Conservation (phyloP, 805 yeast genomes). For the Middelhovenomyces tepae region DNA sequence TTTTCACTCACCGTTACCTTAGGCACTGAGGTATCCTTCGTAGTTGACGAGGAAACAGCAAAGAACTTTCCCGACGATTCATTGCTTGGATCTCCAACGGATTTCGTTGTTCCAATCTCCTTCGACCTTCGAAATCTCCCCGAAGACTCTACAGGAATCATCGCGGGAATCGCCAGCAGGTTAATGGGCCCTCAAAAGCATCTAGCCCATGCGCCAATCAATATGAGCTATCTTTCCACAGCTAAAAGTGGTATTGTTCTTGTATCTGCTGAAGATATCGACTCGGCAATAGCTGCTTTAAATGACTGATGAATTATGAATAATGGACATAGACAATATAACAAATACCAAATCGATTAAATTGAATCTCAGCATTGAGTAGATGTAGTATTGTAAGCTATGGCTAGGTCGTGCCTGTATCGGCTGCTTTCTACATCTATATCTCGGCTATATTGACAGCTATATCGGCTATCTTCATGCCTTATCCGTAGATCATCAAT, state of each 20-base stretch:
- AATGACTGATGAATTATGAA: no score
- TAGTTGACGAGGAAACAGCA: conserved; percentile 18
- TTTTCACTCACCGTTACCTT: conserved; percentile 24
- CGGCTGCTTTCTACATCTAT: no score
- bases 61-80: conserved; percentile 38
- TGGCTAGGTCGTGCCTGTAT: no score
- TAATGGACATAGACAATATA: no score
- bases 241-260: conserved; percentile 52
- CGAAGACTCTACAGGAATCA: conserved; percentile 54
- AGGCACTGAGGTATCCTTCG: conserved; percentile 22
- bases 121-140: conserved; percentile 48
- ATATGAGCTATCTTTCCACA: conserved; percentile 47
- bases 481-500: no score
- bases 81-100: conserved; percentile 50
- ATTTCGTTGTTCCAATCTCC: conserved; percentile 46
- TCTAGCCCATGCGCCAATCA: conserved; percentile 31
- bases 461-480: no score
- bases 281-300: conserved; percentile 1
- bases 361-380: no score
- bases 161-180: conserved; percentile 52
- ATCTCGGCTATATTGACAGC: no score
- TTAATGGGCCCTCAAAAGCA: conserved; percentile 29
- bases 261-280: conserved; percentile 44
- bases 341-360: no score
- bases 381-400: no score